Conservation (phyloP, 495 filamentous ascomycete genomes). For the Daldinia grandis region DNA sequence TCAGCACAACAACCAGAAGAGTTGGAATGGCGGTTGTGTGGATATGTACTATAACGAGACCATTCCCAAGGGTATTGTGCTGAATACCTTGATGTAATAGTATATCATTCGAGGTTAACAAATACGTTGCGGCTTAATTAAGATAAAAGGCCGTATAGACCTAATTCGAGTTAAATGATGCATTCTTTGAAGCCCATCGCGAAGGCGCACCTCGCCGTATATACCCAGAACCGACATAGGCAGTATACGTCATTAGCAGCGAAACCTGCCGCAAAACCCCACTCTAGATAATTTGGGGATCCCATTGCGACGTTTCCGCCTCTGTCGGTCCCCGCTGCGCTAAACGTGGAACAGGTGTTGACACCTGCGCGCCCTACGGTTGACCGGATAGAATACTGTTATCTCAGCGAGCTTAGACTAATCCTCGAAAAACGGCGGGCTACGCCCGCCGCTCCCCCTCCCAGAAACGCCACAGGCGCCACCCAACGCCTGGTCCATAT, state of each 20-base stretch:
- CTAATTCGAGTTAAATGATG: neutral
- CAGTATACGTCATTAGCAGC: constrained; percentile 28
- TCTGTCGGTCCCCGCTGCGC: constrained; percentile 2
- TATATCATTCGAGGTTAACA: neutral
- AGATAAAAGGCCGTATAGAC: neutral
- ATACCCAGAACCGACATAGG: too few species aligned
- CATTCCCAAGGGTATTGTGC: constrained; percentile 25
- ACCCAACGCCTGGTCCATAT: too few species aligned
- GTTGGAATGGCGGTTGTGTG: constrained; percentile 6
- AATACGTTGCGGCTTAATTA: neutral
- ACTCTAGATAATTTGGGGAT: constrained; percentile 2
- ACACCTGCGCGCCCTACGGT: constrained; percentile 4
- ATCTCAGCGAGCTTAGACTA: too few species aligned
- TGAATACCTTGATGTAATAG: neutral
- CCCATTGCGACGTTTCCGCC: neutral
- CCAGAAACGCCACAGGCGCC: too few species aligned
- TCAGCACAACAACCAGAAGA: constrained; percentile 8
- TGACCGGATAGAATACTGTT: too few species aligned
- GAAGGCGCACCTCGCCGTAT: constrained; percentile 26
- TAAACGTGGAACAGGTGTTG: neutral
- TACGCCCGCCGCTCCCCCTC: too few species aligned
- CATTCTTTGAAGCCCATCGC: constrained; percentile 7
- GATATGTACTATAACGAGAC: constrained; percentile 6
- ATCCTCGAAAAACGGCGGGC: too few species aligned
- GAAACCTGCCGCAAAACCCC: constrained; percentile 20